Evolutionary conservation across 164 flowering plant species (phyloP).

Genomic region (Magnolia officinalis): DNA sequence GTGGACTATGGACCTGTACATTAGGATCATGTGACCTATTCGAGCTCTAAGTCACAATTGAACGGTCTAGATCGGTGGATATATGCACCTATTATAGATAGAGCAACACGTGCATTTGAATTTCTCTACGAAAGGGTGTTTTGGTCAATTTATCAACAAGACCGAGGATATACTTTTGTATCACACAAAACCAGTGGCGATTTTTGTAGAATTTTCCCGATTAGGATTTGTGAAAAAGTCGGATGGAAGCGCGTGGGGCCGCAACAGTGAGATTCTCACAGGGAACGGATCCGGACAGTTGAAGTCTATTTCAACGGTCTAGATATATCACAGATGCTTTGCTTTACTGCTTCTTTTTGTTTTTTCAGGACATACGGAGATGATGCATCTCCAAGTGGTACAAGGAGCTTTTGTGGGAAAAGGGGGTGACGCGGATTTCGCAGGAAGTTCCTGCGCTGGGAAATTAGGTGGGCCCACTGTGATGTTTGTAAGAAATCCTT

Average conservation of each 20-base stretch:
- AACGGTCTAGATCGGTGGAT: too few relatives aligned
- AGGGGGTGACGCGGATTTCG: too few relatives aligned
- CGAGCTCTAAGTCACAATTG: too few relatives aligned
- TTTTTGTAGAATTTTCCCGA: not conserved
- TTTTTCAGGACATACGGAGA: not conserved
- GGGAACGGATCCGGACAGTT: not conserved
- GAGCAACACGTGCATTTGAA: not conserved
- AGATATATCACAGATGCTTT: not conserved
- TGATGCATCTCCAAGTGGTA: too few relatives aligned
- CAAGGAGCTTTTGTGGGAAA: too few relatives aligned
- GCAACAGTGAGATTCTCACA: not conserved
- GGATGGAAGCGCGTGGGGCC: not conserved
- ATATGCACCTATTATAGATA: not conserved
- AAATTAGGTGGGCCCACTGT: too few relatives aligned
- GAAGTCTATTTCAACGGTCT: not conserved
- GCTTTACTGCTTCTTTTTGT: too few relatives aligned
- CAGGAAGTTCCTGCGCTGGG: too few relatives aligned
- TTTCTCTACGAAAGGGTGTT: too few relatives aligned
- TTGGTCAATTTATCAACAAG: not conserved
- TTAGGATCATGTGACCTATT: too few relatives aligned
- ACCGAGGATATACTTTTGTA: not conserved
- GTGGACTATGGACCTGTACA: too few relatives aligned
- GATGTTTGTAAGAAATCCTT: too few relatives aligned
- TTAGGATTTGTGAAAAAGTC: constrained; percentile 5
- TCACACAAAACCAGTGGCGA: not conserved